A percentile compares a stretch with the other conserved stretches of the same genome.
phyloP scores from a whole-genome alignment of 2,329 filamentous ascomycete genomes.

The Cladosporium sp. region DNA sequence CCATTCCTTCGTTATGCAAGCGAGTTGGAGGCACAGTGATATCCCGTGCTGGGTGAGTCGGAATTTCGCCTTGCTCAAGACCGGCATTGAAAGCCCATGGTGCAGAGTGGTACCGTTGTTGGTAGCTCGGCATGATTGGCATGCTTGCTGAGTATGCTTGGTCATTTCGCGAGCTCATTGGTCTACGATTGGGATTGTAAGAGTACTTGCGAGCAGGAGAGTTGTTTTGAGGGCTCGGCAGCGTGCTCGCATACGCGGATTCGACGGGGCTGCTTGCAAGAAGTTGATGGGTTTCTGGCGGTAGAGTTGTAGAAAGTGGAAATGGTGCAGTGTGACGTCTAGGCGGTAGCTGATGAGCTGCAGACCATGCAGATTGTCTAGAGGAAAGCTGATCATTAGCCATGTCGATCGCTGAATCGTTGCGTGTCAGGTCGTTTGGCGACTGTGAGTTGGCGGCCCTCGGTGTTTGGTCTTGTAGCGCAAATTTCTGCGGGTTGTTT shows the following conservation, averaged over 20 bases:
- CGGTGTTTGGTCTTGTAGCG: too few relatives aligned
- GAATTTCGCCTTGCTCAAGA: too few relatives aligned
- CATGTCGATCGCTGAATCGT: background rate
- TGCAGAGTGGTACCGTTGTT: too few relatives aligned
- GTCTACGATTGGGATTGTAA: constrained; percentile 39
- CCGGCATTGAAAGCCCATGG: too few relatives aligned
- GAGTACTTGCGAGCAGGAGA: constrained; percentile 38
- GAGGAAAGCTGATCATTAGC: background rate
- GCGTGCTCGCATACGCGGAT: constrained; percentile 28
- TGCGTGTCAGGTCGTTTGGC: background rate
- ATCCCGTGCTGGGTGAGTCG: too few relatives aligned
- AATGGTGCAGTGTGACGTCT: constrained; percentile 14
- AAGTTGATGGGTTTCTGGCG: constrained; percentile 51
- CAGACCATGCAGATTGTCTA: background rate
- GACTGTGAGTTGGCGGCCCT: background rate
- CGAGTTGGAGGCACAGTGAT: too few relatives aligned
- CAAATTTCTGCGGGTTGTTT: too few relatives aligned
- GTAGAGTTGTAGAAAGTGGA: constrained; percentile 48
- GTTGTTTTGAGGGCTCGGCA: constrained; percentile 28
- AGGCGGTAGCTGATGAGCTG: background rate
- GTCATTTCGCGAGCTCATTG: constrained; percentile 18
- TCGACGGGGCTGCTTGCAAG: constrained; percentile 32
- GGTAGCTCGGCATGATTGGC: too few relatives aligned
- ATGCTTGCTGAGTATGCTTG: too few relatives aligned
- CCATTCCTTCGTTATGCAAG: too few relatives aligned